Evolutionary conservation across 2,329 filamentous ascomycete species (phyloP).

Genomic region (Beauveria bassiana): DNA sequence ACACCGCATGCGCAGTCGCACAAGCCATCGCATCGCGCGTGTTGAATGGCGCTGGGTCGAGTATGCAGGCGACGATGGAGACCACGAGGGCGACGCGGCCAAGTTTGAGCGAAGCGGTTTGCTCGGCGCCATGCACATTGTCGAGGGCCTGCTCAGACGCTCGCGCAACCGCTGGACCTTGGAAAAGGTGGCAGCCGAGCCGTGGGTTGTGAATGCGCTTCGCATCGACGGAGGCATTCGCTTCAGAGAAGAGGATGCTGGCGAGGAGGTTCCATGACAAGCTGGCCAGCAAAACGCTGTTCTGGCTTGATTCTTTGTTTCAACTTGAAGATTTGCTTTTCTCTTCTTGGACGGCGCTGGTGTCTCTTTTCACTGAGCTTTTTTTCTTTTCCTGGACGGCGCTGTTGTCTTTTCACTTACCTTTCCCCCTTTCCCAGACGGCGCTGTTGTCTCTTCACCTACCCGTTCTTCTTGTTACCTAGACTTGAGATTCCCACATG

Average conservation of each 20-base stretch:
- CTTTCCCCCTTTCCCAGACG: background rate
- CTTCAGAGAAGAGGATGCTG: slow-evolving; percentile 52
- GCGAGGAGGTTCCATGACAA: slow-evolving; percentile 38
- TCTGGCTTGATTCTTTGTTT: too few relatives aligned
- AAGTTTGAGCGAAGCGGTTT: slow-evolving; percentile 59
- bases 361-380: background rate
- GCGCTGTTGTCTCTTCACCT: too few relatives aligned
- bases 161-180: slow-evolving; percentile 71
- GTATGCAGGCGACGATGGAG: slow-evolving; percentile 75
- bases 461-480: slow-evolving; percentile 11
- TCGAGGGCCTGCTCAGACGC: slow-evolving; percentile 77
- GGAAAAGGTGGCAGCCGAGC: slow-evolving; percentile 60
- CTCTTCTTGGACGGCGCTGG: too few relatives aligned
- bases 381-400: background rate
- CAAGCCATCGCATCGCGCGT: slow-evolving; percentile 88
- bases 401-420: too few relatives aligned
- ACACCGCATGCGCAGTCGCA: slow-evolving; percentile 68
- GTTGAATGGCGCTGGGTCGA: slow-evolving; percentile 94
- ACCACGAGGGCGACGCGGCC: slow-evolving; percentile 63
- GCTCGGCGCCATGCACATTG: slow-evolving; percentile 68
- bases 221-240: slow-evolving; percentile 53
- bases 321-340: too few relatives aligned
- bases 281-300: too few relatives aligned
- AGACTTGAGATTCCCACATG: slow-evolving; percentile 12
- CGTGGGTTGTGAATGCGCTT: slow-evolving; percentile 74